These are phyloP conservation scores for Globisporangium takayamanum DNA, from an alignment of 352 stramenopile species.

Conservation along the genomic window DNA sequence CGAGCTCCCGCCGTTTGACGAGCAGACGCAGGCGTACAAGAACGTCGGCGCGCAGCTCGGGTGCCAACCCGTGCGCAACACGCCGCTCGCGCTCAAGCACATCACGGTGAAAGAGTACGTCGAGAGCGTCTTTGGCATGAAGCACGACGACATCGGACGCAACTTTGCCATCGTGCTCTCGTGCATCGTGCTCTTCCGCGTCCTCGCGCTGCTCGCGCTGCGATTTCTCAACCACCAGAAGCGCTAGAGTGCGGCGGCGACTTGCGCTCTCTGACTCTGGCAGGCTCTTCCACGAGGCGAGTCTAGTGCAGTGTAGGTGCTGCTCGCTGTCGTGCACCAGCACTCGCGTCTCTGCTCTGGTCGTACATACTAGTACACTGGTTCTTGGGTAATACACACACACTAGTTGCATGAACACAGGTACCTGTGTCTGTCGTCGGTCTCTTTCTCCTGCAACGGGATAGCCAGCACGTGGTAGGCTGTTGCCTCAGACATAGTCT, in stretches of 20 bases:
- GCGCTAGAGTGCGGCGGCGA: constrained; percentile 6
- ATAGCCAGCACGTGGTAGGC: no score
- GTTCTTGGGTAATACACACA: no score
- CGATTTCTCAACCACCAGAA: constrained; percentile 59
- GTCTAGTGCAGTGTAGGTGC: no score
- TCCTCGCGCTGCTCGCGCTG: constrained; percentile 40
- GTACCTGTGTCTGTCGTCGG: no score
- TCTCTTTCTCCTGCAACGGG: no score
- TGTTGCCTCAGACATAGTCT: no score
- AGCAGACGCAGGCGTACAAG: constrained; percentile 17
- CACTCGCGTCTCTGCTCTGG: no score
- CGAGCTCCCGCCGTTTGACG: constrained; percentile 24
- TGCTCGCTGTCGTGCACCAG: no score
- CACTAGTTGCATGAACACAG: no score
- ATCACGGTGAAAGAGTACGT: constrained; percentile 52
- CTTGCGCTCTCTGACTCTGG: no score
- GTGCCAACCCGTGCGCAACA: constrained; percentile 30
- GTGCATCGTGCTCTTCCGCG: constrained; percentile 41
- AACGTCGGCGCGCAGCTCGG: constrained; percentile 23
- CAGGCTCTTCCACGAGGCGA: no score
- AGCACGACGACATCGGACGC: constrained; percentile 44
- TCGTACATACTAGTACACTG: no score
- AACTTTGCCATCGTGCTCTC: constrained; percentile 38
- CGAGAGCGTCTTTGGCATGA: constrained; percentile 41
- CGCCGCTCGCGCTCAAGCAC: constrained; percentile 23